These are phyloP conservation scores for Calonectria pseudoreteaudii DNA, from an alignment of 2,329 filamentous ascomycete species.

Conservation along the genomic window DNA sequence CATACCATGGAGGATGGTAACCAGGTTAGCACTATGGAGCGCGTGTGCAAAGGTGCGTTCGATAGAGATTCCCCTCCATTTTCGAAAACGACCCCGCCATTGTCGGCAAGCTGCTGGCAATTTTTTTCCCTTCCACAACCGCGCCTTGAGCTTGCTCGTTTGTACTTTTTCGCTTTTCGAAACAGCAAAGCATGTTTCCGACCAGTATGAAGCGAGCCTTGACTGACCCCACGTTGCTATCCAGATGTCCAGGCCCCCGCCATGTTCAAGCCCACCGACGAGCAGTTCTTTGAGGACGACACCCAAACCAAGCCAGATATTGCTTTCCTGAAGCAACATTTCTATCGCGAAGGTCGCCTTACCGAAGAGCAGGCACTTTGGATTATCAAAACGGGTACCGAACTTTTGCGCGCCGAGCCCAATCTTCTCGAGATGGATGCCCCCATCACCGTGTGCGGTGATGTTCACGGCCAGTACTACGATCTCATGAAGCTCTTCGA, in stretches of 20 bases:
- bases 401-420: slow-evolving; percentile 88
- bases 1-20: slow-evolving; percentile 98
- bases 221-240: slow-evolving; percentile 34
- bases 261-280: slow-evolving; percentile 90
- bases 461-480: slow-evolving; percentile 99
- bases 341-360: slow-evolving; percentile 95
- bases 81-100: slow-evolving; percentile 36
- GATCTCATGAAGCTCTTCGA: slow-evolving; percentile 99
- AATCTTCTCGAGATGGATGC: slow-evolving; percentile 99
- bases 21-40: slow-evolving; percentile 94
- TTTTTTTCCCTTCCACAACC: slow-evolving; percentile 22
- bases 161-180: not conserved
- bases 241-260: slow-evolving; percentile 97
- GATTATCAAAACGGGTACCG: slow-evolving; percentile 90
- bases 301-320: slow-evolving; percentile 91
- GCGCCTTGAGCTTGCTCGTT: not conserved
- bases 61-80: slow-evolving; percentile 34
- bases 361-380: slow-evolving; percentile 97
- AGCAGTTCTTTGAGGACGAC: slow-evolving; percentile 92
- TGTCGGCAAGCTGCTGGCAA: slow-evolving; percentile 25
- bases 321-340: slow-evolving; percentile 95
- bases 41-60: slow-evolving; percentile 94
- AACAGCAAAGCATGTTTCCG: not conserved
- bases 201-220: slow-evolving; percentile 16
- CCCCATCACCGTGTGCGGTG: slow-evolving; percentile 97